Evolutionary conservation across 129 eudicot genomes (phyloP).

Genomic region (Gnaphalium uliginosum): DNA sequence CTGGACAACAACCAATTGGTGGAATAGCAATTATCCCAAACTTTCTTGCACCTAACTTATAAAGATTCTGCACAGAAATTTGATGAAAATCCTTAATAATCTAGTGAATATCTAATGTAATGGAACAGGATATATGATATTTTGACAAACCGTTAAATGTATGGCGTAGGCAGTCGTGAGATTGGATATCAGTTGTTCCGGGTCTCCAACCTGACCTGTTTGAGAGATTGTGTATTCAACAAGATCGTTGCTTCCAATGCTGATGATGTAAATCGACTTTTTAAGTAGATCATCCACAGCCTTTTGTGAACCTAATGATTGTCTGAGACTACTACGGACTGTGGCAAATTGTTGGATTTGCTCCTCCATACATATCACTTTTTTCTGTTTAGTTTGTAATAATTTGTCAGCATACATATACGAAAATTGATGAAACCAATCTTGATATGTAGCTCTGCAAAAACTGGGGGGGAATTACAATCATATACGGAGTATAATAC

Average conservation of each 20-base stretch:
- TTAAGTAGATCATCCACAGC: constrained; percentile 32
- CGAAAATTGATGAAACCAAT: background rate
- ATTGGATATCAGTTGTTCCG: constrained; percentile 13
- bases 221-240: constrained; percentile 28
- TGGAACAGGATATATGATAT: background rate
- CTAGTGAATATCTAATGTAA: background rate
- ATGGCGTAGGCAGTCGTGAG: constrained; percentile 30
- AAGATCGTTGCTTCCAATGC: constrained; percentile 61
- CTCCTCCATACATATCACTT: constrained; percentile 36
- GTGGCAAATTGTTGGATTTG: constrained; percentile 52
- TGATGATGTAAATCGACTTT: constrained; percentile 40
- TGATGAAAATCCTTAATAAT: background rate
- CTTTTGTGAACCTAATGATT: constrained; percentile 24
- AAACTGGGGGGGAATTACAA: no score
- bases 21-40: constrained; percentile 48
- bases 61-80: constrained; percentile 36
- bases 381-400: constrained; percentile 18
- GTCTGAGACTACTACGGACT: constrained; percentile 28
- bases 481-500: no score
- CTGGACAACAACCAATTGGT: constrained; percentile 52
- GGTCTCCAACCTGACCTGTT: background rate
- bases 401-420: background rate
- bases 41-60: constrained; percentile 49
- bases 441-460: background rate
- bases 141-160: constrained; percentile 36